Conservation (phyloP, 805 yeast genomes). For the Suhomyces vadensis region DNA sequence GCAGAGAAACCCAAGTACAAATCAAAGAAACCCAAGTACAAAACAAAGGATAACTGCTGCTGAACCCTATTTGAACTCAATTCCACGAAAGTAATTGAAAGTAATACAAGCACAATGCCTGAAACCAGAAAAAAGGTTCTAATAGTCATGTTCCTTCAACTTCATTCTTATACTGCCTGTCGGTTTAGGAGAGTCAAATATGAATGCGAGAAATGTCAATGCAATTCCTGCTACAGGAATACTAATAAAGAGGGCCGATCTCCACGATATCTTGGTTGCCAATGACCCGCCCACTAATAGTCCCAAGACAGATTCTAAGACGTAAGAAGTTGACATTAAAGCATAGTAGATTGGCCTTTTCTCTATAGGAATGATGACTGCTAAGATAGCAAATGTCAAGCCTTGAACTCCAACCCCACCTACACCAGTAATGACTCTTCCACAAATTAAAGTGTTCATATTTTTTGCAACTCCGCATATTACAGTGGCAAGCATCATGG, state of each 20-base stretch:
- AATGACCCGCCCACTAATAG: slow-evolving; percentile 30
- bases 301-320: slow-evolving; percentile 26
- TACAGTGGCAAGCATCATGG: slow-evolving; percentile 27
- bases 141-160: slow-evolving; percentile 21
- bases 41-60: slow-evolving; percentile 25
- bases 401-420: slow-evolving; percentile 40
- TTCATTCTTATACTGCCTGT: slow-evolving; percentile 13
- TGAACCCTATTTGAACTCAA: slow-evolving; percentile 21
- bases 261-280: slow-evolving; percentile 26
- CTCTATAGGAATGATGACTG: slow-evolving; percentile 35
- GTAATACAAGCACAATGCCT: slow-evolving; percentile 22
- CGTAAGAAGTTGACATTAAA: slow-evolving; percentile 18
- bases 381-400: slow-evolving; percentile 27
- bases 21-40: slow-evolving; percentile 21
- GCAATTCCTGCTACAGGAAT: slow-evolving; percentile 27
- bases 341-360: slow-evolving; percentile 26
- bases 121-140: slow-evolving; percentile 20
- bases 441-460: slow-evolving; percentile 43
- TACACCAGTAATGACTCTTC: slow-evolving; percentile 38
- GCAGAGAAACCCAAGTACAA: slow-evolving; percentile 17
- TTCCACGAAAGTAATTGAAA: slow-evolving; percentile 25
- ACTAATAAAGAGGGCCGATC: slow-evolving; percentile 30
- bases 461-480: slow-evolving; percentile 31
- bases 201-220: slow-evolving; percentile 15
- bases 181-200: slow-evolving; percentile 22